Percentiles rank a stretch among this genome's conserved stretches.
phyloP scores from a whole-genome alignment of 768 basidiomycete genomes.

The Tephrocybe sp. region DNA sequence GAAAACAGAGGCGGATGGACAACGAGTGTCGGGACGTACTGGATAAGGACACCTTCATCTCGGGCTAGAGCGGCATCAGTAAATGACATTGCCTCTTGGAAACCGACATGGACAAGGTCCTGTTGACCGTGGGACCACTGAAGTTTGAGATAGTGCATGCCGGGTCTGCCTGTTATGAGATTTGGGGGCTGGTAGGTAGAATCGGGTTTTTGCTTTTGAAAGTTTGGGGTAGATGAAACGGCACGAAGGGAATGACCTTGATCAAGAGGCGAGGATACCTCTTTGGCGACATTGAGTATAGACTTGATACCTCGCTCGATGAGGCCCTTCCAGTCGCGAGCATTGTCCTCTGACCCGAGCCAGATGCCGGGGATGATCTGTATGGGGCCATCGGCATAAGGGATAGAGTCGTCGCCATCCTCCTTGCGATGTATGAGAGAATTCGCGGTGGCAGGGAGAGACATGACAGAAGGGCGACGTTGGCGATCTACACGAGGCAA shows the following conservation, averaged over 20 bases:
- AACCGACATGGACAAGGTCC: conserved; percentile 77
- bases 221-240: conserved; percentile 67
- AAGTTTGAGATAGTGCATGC: conserved; percentile 85
- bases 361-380: conserved; percentile 85
- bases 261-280: conserved; percentile 76
- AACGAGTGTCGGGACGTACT: conserved; percentile 51
- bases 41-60: conserved; percentile 78
- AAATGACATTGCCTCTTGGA: conserved; percentile 78
- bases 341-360: conserved; percentile 92
- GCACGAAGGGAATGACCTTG: conserved; percentile 46
- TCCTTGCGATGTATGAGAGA: conserved; percentile 62
- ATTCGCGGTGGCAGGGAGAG: conserved; percentile 56
- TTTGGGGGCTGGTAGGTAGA: conserved; percentile 68
- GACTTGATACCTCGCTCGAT: conserved; percentile 70
- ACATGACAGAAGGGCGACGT: conserved; percentile 69
- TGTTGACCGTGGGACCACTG: conserved; percentile 94
- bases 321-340: conserved; percentile 74
- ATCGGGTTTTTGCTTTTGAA: conserved; percentile 38
- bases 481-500: conserved; percentile 31
- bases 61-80: conserved; percentile 73
- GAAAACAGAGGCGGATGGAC: conserved; percentile 18
- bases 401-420: conserved; percentile 55
- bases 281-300: conserved; percentile 91
- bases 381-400: conserved; percentile 79
- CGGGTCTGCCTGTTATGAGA: conserved; percentile 64